phyloP scores from a whole-genome alignment of 176 grass and related monocot species.

The Oryza brachyantha region DNA sequence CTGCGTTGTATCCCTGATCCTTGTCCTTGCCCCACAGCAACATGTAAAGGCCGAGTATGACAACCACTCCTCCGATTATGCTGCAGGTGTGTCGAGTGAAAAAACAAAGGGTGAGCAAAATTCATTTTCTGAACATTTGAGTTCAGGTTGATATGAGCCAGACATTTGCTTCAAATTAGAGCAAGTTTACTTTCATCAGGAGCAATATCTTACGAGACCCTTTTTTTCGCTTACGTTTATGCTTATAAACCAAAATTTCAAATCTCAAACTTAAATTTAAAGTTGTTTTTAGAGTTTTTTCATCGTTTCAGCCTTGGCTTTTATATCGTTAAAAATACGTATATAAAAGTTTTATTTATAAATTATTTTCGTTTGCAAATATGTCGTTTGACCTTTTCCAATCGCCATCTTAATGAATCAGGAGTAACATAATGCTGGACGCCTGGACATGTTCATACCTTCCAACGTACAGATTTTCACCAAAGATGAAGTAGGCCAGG shows the following conservation, averaged over 20 bases:
- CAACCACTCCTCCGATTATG: slow-evolving; percentile 69
- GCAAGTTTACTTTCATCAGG: background rate
- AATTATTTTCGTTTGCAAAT: no score
- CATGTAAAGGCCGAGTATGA: slow-evolving; percentile 71
- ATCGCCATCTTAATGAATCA: no score
- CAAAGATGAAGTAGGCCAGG: slow-evolving; percentile 74
- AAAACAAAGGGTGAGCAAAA: background rate
- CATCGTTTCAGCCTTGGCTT: no score
- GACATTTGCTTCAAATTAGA: background rate
- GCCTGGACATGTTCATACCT: slow-evolving; percentile 23
- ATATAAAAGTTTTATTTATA: no score
- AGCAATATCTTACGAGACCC: no score
- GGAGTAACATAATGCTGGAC: no score
- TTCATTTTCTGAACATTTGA: background rate
- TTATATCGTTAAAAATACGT: no score
- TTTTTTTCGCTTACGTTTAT: no score
- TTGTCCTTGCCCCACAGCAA: slow-evolving; percentile 83
- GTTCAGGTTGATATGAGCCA: background rate
- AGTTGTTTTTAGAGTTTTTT: no score
- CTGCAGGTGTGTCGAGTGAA: slow-evolving; percentile 29
- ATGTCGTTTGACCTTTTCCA: no score
- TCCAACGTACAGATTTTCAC: slow-evolving; percentile 67
- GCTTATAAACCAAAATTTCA: no score
- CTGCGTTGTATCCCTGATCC: slow-evolving; percentile 36
- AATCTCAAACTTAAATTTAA: no score